Evolutionary conservation across 2,329 filamentous ascomycete species (phyloP), one percentile per base, ranked within the genome.

Genomic region (Penicillium sp.): DNA sequence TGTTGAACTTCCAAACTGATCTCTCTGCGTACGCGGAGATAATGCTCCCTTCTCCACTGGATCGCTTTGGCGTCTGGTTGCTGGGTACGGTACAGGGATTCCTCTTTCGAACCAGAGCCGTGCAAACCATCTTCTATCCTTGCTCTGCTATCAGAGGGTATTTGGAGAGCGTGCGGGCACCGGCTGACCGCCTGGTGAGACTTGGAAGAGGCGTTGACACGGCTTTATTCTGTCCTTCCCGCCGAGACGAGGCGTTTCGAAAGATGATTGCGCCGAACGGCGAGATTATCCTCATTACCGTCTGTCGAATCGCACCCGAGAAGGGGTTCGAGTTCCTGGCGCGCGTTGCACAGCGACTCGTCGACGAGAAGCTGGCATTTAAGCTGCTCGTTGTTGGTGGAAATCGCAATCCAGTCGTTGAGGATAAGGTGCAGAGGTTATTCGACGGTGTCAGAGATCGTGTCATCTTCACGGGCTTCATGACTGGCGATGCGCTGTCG

Each of bases 1-100:
- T 89, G 42, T 82, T 86, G 67, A 90, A 89, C 69, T 90, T 89
- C 60, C 87, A 90, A 70, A 90, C 87, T 1, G 87, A 90, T 66
- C 75, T 90, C 9, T 83, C 85, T 0, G 86, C 86, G 1, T 90
- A 90, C 68, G 86, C 85, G 64, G 80, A 83, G 46, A 88, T 90
- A 47, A 75, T 90, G n/a, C 87, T 90, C 56, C 85, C 86, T 0
- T 74, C 78, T 1, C 85, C 84, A 0, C 75, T 90, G 16, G 84
- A 84, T 62, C 72, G 73, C 10, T 79, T 87, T 53, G 86, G 85
- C 4, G 84, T 86, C 44, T 85, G 81, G 69, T 76, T 86, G 10
- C 83, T 89, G 52, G 79, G 82, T 14, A 73, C 79, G 1, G 85
- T 88, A 1, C 86, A 90, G 70, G 85, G 86, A 44, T 88, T 84